phyloP scores from a whole-genome alignment of 2,329 filamentous ascomycete genomes.

The Claviceps arundinis region DNA sequence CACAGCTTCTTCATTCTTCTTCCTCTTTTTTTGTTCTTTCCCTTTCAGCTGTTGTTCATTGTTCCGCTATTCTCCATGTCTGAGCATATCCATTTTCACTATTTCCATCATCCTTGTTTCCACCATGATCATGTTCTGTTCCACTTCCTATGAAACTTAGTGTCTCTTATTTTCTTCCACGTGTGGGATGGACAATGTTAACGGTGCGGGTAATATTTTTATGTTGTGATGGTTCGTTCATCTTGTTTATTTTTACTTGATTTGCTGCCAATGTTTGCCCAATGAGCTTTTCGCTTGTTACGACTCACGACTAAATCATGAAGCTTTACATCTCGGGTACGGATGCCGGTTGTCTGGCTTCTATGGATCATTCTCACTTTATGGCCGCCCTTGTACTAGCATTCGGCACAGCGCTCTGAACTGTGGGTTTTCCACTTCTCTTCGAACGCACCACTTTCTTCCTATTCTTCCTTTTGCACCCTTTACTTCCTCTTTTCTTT shows the following conservation, averaged over 20 bases:
- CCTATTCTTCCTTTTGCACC: not conserved
- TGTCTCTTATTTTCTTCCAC: constrained; percentile 3
- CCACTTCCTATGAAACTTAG: not conserved
- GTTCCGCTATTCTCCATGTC: not conserved
- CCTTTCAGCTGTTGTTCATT: constrained; percentile 7
- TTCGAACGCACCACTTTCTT: not conserved
- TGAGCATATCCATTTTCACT: constrained; percentile 2
- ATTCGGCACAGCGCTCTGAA: not conserved
- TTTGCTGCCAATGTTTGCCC: constrained; percentile 4
- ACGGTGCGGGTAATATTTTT: not conserved
- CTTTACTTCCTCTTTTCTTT: not conserved
- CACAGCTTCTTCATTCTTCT: constrained; percentile 1
- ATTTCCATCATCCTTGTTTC: not conserved
- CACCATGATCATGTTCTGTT: constrained; percentile 2
- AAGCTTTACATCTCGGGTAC: not conserved
- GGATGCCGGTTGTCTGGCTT: not conserved
- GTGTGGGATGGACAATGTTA: constrained; percentile 1
- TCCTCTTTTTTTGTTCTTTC: not conserved
- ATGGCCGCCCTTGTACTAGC: constrained; percentile 9
- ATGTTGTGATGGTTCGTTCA: not conserved
- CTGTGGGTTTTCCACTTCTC: not conserved
- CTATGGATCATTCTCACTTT: constrained; percentile 1
- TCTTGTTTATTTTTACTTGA: constrained; percentile 1
- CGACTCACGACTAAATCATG: constrained; percentile 3
- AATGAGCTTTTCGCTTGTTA: constrained; percentile 1